A percentile compares a stretch with the other conserved stretches of the same genome.
Conservation (phyloP, 78 protist genomes). For the Dictyostelium firmibasis region DNA sequence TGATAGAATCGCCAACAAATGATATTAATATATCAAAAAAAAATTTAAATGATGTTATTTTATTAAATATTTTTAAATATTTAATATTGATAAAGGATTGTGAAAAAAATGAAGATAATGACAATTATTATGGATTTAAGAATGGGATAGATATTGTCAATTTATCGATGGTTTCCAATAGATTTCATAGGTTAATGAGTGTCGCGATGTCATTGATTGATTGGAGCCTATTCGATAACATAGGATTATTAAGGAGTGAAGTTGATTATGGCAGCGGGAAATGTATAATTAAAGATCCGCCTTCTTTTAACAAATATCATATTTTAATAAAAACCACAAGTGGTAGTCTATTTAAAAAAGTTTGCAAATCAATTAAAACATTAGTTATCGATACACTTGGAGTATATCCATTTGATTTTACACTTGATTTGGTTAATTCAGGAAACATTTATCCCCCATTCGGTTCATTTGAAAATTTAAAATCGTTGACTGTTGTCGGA, state of each 20-base stretch:
- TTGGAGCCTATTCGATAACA: neutral
- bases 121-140: neutral
- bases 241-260: neutral
- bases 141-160: neutral
- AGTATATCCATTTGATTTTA: neutral
- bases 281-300: neutral
- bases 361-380: neutral
- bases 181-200: neutral
- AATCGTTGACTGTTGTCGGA: neutral
- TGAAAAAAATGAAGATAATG: neutral
- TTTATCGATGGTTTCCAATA: neutral
- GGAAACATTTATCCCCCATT: neutral
- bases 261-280: neutral
- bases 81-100: neutral
- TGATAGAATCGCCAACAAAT: neutral
- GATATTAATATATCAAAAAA: neutral
- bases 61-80: neutral
- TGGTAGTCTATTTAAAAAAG: neutral
- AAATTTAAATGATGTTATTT: neutral
- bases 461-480: neutral
- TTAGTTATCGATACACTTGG: neutral
- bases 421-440: neutral
- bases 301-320: neutral
- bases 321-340: neutral
- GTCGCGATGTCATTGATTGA: neutral